These are phyloP conservation scores for Plasmodium falciparum DNA, from an alignment of 169 alveolate genomes.

Conservation along the genomic window DNA sequence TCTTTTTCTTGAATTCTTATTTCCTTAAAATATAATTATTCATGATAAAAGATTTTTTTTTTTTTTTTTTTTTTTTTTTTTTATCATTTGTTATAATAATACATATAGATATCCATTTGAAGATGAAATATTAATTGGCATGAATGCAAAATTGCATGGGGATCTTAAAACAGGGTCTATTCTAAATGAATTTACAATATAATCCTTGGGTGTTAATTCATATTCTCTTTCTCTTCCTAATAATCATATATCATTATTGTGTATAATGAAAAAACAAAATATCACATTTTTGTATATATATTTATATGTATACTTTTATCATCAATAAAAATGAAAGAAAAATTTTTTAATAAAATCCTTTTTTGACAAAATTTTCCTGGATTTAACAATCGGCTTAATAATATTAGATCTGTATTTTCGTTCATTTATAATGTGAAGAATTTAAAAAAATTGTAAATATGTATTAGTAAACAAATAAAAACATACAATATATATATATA, in stretches of 20 bases:
- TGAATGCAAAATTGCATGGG: slow-evolving; percentile 75
- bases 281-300: slow-evolving; percentile 3
- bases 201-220: slow-evolving; percentile 70
- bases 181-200: slow-evolving; percentile 57
- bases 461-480: not conserved
- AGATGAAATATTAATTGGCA: slow-evolving; percentile 75
- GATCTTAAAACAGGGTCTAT: slow-evolving; percentile 64
- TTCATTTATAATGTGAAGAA: slow-evolving; percentile 3
- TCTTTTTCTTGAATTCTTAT: not conserved
- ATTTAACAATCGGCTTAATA: slow-evolving; percentile 45
- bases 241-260: not conserved
- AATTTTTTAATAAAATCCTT: slow-evolving; percentile 25
- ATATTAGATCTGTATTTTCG: slow-evolving; percentile 39
- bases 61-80: not conserved
- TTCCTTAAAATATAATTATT: not conserved
- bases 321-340: slow-evolving; percentile 61
- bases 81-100: not conserved
- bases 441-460: not conserved
- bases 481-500: not conserved
- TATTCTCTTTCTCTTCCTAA: slow-evolving; percentile 54
- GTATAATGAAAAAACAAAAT: not conserved
- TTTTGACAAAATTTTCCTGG: slow-evolving; percentile 40
- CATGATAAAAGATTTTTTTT: not conserved
- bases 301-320: slow-evolving; percentile 35
- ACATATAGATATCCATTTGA: slow-evolving; percentile 74